Conservation (phyloP, 2,329 filamentous ascomycete genomes). For the Aspergillus tanneri region DNA sequence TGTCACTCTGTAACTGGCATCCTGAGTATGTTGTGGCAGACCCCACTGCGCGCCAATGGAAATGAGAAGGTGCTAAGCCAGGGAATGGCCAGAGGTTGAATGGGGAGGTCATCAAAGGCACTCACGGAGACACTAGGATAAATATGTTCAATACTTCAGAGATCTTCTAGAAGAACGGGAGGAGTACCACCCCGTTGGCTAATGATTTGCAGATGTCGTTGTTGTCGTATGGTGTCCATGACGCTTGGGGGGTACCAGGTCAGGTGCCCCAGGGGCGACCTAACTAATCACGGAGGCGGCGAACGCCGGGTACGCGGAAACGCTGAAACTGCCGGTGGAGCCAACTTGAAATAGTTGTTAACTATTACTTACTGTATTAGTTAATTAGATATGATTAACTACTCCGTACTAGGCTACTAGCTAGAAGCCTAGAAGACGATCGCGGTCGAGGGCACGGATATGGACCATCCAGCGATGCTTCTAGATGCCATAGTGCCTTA, state of each 20-base stretch:
- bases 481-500: too few relatives aligned
- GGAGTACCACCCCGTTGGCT: neutral
- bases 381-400: too few relatives aligned
- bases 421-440: too few relatives aligned
- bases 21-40: conserved; percentile 12
- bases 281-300: neutral
- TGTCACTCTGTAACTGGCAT: conserved; percentile 9
- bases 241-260: neutral
- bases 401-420: too few relatives aligned
- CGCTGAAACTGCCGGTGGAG: neutral
- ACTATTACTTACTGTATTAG: too few relatives aligned
- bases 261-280: neutral
- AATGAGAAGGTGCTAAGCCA: conserved; percentile 12
- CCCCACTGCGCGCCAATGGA: conserved; percentile 18
- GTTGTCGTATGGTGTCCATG: neutral
- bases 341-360: too few relatives aligned
- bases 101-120: conserved; percentile 4
- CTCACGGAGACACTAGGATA: conserved; percentile 14
- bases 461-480: too few relatives aligned
- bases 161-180: neutral
- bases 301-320: neutral
- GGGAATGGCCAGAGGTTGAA: neutral
- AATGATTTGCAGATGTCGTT: neutral
- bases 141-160: neutral
- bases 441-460: too few relatives aligned